Base-by-base conservation (phyloP, 2,329 filamentous ascomycete genomes). In the Apiospora aurea region DNA sequence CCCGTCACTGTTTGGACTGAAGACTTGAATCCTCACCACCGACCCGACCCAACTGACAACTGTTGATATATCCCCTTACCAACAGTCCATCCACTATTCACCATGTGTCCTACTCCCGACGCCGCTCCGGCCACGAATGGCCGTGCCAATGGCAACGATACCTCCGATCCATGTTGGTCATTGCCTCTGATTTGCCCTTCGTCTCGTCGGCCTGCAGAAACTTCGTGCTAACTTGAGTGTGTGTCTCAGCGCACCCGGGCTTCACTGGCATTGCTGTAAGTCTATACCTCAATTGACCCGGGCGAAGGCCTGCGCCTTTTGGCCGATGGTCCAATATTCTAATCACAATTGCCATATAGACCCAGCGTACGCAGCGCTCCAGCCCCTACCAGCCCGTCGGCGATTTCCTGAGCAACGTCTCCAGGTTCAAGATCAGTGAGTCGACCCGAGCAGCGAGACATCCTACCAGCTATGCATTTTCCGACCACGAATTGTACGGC, bases 401-500 rank as follows among this genome's bases (percentile, higher is more conserved):
- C 24, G 76, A 79, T 69, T 75, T 75, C 69, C 53, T 79, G 64
- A 76, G 74, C 49, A 79, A 78, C 69, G 74, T 77, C 72, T 71
- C 69, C 67, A 73, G 69, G 16, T 79, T 79, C 73, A 76, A 77
- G 76, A 79, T 76, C 71, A 79, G 77, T 70, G 75, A 79, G 73
- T 75, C 88, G 72, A 94, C 92, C 69, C 85, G 93, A 75, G 88
- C 92, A 49, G 68, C 67, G 38, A 13, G 26, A 38, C 21, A 29
- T n/a, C 34, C 34, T 41, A 8, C 34, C 18, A 13, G 34, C 8
- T 14, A 64, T n/a, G 1, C 8, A n/a, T 16, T 2, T 14, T 41
- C 18, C 57, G 34, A 11, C 34, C 21, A n/a, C 57, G 18, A 41
- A 64, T 24, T 1, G 8, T 64, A 14, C 21, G 34, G 18, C 29